phyloP scores from a whole-genome alignment of 139 green algal species.

The Chara braunii region DNA sequence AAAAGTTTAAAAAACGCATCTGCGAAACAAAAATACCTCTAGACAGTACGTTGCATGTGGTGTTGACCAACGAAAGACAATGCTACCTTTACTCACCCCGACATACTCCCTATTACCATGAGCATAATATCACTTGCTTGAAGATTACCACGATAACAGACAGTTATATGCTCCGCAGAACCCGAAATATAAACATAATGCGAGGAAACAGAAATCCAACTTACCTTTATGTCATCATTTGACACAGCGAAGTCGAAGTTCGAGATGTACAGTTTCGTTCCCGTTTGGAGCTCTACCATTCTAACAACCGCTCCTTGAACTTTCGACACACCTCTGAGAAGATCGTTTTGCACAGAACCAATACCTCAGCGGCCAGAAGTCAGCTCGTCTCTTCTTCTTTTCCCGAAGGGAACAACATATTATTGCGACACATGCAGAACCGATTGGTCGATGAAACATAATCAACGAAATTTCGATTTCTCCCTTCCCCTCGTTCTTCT shows the following conservation, averaged over 20 bases:
- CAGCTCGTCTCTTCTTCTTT: slow-evolving; percentile 12
- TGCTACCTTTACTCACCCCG: no score
- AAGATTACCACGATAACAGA: no score
- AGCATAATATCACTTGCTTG: no score
- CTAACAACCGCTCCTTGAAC: not conserved
- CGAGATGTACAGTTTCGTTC: slow-evolving; percentile 45
- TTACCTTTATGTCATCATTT: slow-evolving; percentile 48
- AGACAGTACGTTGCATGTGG: no score
- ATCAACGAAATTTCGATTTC: not conserved
- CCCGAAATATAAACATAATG: no score
- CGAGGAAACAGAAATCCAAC: not conserved
- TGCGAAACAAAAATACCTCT: no score
- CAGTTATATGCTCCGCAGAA: no score
- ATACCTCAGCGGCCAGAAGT: slow-evolving; percentile 19
- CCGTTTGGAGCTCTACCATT: slow-evolving; percentile 17
- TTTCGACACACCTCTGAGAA: not conserved
- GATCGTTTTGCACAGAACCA: slow-evolving; percentile 24
- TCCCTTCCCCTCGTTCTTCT: no score
- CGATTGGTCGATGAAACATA: not conserved
- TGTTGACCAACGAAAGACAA: no score
- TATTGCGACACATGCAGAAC: slow-evolving; percentile 1
- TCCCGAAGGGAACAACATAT: not conserved
- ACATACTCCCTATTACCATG: no score
- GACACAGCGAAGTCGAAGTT: slow-evolving; percentile 49
- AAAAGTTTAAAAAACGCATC: no score